Evolutionary conservation across 2,329 filamentous ascomycete genomes (phyloP).

Genomic region (Talaromyces sp.): DNA sequence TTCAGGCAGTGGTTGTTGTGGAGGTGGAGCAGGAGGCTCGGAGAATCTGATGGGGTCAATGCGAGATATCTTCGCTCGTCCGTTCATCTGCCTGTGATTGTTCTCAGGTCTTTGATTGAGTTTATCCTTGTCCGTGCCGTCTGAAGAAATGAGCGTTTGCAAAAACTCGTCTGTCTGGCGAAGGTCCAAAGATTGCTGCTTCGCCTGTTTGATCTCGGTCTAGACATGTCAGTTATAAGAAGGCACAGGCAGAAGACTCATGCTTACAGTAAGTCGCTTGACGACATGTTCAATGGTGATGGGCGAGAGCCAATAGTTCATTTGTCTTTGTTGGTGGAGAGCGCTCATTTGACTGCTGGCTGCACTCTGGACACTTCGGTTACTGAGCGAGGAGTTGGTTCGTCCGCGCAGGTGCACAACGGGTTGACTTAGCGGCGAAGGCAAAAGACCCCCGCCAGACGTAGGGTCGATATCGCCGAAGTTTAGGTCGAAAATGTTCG

Average conservation of each 20-base stretch:
- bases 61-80: slow-evolving; percentile 51
- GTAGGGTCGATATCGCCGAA: slow-evolving; percentile 85
- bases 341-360: slow-evolving; percentile 52
- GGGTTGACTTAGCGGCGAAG: slow-evolving; percentile 63
- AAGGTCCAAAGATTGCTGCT: slow-evolving; percentile 82
- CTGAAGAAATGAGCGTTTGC: slow-evolving; percentile 69
- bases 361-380: slow-evolving; percentile 54
- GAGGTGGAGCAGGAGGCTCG: slow-evolving; percentile 87
- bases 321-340: slow-evolving; percentile 68
- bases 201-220: slow-evolving; percentile 86
- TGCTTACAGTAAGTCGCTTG: slow-evolving; percentile 70
- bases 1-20: slow-evolving; percentile 87
- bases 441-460: slow-evolving; percentile 68
- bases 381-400: slow-evolving; percentile 64
- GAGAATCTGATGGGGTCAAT: slow-evolving; percentile 81
- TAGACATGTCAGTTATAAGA: slow-evolving; percentile 36
- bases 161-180: slow-evolving; percentile 78
- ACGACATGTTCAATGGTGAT: slow-evolving; percentile 93
- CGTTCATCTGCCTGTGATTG: slow-evolving; percentile 45
- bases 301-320: slow-evolving; percentile 81
- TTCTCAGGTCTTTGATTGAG: slow-evolving; percentile 38
- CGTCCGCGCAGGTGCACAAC: slow-evolving; percentile 65
- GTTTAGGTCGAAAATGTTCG: slow-evolving; percentile 79
- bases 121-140: slow-evolving; percentile 53
- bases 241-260: neutral